Evolutionary conservation across 2,329 filamentous ascomycete species (phyloP).

Genomic region (Claviceps monticola): DNA sequence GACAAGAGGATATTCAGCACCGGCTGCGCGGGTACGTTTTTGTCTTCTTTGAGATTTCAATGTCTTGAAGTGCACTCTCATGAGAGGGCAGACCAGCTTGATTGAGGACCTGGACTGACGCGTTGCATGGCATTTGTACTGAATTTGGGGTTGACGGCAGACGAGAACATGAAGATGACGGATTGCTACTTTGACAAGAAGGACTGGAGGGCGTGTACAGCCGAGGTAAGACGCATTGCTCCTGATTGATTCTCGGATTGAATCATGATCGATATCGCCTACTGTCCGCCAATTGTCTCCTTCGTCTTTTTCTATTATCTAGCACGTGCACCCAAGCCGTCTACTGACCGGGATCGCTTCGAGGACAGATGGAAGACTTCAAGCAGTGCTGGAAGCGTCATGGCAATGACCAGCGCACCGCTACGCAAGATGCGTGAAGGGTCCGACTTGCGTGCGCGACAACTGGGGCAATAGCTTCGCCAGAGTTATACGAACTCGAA

Average conservation of each 20-base stretch:
- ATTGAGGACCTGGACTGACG: background rate
- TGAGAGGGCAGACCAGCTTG: background rate
- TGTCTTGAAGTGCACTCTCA: too few relatives aligned
- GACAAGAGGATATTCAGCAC: slow-evolving; percentile 97
- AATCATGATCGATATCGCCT: background rate
- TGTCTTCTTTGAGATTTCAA: background rate
- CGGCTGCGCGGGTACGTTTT: slow-evolving; percentile 63
- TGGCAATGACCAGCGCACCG: slow-evolving; percentile 73
- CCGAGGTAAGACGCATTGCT: slow-evolving; percentile 52
- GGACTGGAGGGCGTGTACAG: slow-evolving; percentile 81
- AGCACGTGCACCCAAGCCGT: background rate
- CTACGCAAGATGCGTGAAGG: slow-evolving; percentile 49
- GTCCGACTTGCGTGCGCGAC: background rate
- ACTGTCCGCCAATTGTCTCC: background rate
- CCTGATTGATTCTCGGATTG: background rate
- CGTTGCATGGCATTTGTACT: background rate
- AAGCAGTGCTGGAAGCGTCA: slow-evolving; percentile 83
- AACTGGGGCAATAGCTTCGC: background rate
- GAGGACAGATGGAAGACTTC: slow-evolving; percentile 80
- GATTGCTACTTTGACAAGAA: slow-evolving; percentile 95
- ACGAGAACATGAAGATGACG: slow-evolving; percentile 79
- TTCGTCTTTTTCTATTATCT: background rate
- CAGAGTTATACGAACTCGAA: too few relatives aligned
- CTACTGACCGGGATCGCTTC: background rate
- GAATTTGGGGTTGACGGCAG: slow-evolving; percentile 28